phyloP scores from a whole-genome alignment of 768 basidiomycete genomes.

The Russula earlei region DNA sequence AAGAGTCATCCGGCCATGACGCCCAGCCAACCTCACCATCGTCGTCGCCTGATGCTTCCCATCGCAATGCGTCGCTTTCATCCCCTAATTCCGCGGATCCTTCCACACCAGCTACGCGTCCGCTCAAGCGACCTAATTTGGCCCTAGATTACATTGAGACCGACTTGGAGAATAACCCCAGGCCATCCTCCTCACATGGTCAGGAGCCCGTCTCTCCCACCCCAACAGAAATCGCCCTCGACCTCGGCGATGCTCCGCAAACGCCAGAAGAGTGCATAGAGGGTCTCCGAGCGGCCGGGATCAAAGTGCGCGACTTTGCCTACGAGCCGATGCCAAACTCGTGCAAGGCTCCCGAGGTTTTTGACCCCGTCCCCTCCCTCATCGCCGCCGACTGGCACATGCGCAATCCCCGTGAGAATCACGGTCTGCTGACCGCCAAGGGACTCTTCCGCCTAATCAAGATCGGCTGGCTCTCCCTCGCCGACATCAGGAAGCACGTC shows the following conservation, averaged over 20 bases:
- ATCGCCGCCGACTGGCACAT: conserved; percentile 25
- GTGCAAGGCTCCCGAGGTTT: conserved; percentile 22
- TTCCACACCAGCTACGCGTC: neutral
- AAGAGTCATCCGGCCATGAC: neutral
- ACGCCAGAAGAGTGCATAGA: neutral
- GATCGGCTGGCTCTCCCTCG: conserved; percentile 23
- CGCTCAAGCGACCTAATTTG: neutral
- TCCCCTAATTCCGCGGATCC: neutral
- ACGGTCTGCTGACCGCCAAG: conserved; percentile 18
- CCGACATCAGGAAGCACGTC: conserved; percentile 22
- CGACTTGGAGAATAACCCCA: too few species aligned
- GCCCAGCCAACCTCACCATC: neutral
- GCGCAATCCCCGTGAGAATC: conserved; percentile 14
- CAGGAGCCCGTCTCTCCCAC: conserved; percentile 22
- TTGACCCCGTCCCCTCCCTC: conserved; percentile 22
- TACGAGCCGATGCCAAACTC: conserved; percentile 16
- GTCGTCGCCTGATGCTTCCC: neutral
- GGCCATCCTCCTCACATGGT: neutral
- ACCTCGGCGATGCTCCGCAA: conserved; percentile 14
- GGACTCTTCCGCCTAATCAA: conserved; percentile 24
- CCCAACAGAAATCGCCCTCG: conserved; percentile 24
- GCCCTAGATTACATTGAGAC: neutral
- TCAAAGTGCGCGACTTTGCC: conserved; percentile 29
- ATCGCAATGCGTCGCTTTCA: neutral
- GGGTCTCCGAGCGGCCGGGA: conserved; percentile 20